Evolutionary conservation across 2,329 filamentous ascomycete genomes (phyloP).

Genomic region (Cryphonectria radicalis): DNA sequence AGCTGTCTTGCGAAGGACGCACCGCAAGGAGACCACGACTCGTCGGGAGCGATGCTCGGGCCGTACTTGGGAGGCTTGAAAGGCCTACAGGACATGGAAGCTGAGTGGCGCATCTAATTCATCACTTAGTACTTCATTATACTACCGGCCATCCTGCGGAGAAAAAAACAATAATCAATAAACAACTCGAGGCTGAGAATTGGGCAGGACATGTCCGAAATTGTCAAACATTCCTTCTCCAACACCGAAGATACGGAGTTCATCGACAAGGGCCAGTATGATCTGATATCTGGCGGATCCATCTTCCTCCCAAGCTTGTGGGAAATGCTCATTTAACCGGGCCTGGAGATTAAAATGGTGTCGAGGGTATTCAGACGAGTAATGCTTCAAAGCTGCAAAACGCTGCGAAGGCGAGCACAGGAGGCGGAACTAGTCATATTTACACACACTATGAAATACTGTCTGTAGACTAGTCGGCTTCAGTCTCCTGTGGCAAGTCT

Average conservation of each 20-base stretch:
- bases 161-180: no score
- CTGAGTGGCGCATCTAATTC: neutral
- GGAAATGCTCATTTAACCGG: neutral
- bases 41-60: neutral
- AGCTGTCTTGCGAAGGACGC: neutral
- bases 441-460: neutral
- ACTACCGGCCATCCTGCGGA: neutral
- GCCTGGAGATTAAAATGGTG: neutral
- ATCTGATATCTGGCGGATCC: neutral
- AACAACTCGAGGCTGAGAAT: neutral
- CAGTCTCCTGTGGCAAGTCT: neutral
- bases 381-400: no score
- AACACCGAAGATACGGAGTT: neutral
- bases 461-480: neutral
- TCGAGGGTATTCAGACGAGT: neutral
- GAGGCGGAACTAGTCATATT: no score
- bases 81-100: constrained; percentile 10
- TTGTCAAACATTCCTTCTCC: constrained; percentile 7
- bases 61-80: constrained; percentile 7
- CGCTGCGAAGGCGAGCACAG: neutral
- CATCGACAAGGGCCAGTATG: constrained; percentile 1
- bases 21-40: neutral
- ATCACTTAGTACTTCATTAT: no score
- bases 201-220: constrained; percentile 8
- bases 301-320: neutral